Evolutionary conservation across 73 alveolate species (phyloP), one percentile per base, ranked within the genome.

Genomic region (Paramecium caudatum): DNA sequence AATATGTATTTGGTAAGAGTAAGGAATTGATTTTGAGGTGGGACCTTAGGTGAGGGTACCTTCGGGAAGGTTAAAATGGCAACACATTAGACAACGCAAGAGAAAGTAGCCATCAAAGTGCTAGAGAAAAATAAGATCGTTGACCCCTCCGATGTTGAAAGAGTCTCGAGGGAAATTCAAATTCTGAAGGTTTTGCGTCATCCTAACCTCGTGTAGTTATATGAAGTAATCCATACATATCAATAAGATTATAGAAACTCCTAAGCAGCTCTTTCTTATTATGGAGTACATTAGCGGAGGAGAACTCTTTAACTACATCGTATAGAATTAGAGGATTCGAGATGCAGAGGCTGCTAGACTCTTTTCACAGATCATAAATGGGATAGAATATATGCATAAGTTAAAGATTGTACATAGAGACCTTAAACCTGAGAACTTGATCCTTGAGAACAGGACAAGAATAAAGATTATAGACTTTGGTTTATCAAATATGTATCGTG

Each of bases 211-310:
- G 96, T 94, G 17, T 92, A 95, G 90, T 95, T 97, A 84, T 97
- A 96, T 65, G 98, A 92, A 65, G 93, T 92, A 43, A 37, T 50
- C 30, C 37, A 48, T 47, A 3, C n/a, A 13, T 48, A 30, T 48
- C 13, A 69, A 39, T 36, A 41, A 93, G 91, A 94, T 94, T 25
- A 91, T 94, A 17, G 96, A 94, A 90, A 94, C 96, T 5, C 68
- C 69, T 5, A 90, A 82, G 16, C 93, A 96, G 49, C 96, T 96
- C 25, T 96, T 93, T 91, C 88, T 96, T 32, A 91, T 97, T 47
- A 97, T 97, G 99, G 99, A 97, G 70, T 97, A 93, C 91, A 96
- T 97, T 43, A 74, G 95, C 45, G 98, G 97, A 33, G 99, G 99
- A 13, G 99, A 97, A 91, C 92, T 97, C 48, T 97, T 97, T 91